Base-by-base conservation (phyloP, 2,329 filamentous ascomycete species). In the Lithohypha guttulata region DNA sequence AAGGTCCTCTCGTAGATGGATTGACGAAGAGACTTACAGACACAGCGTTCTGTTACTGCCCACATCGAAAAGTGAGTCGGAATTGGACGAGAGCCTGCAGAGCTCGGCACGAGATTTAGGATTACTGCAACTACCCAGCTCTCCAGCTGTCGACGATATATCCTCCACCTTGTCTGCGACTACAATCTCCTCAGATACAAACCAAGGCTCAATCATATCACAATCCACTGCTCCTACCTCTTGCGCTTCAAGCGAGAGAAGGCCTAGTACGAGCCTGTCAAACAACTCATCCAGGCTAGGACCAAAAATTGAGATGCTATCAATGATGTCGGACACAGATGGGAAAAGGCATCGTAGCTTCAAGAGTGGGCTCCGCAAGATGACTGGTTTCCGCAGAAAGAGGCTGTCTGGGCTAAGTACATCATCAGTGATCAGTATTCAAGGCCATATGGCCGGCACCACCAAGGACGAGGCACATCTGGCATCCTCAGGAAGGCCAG, bases 21-120 rank as follows among this genome's bases (percentile, higher is more conserved):
- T 63, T 29, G 61, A 64, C 41, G 55, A 62, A 41, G 51, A 52
- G 34, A 51, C 53, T 47, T 65, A 64, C 49, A 56, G 59, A 41
- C 44, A 39, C 14, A 53, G 57, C 23, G 60, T 65, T 31, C 56
- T 65, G 17, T 48, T 44, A 3, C 48, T 61, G 20, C 36, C 50
- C 15, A 52, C 56, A n/a, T 51, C 51, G 23, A 53, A 59, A 41
- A 55, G 56, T 8, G 62, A 65, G 49, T 50, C 55, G 40, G 55
- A 55, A 42, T 51, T 56, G 25, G 59, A 63, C 47, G 57, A 60
- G 42, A 48, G 46, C 20, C 52, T 66, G 29, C 45, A 56, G 20
- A 50, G 56, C 14, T 60, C 64, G 41, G 62, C 62, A 30, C 53
- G 51, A 36, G 46, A 54, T 22, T 53, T 65, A 20, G 62, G 61